Evolutionary conservation across 805 yeast species (phyloP), one percentile per base, ranked within the genome.

Genomic region (Wickerhamiella brachini): DNA sequence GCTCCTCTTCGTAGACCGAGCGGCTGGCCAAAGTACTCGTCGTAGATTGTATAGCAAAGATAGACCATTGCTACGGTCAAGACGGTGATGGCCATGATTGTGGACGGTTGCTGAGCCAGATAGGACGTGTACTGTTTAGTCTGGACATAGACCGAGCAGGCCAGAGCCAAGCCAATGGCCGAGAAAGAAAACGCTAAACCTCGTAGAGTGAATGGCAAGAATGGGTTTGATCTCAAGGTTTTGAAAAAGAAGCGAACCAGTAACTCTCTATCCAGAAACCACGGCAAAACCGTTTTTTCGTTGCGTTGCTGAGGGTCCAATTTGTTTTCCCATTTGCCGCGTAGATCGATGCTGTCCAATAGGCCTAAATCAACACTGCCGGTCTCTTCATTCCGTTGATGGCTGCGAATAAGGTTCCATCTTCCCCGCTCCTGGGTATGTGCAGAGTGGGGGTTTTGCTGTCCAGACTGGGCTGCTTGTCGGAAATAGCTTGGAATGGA

Each of bases 21-120:
- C 0, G 97, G 98, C 62, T 86, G 83, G 13, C 96, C 94, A 22
- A 81, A 76, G 66, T 86, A 90, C 66, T 93, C 98, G 65, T 93
- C 97, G 60, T 79, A 80, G 2, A 95, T 80, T 64, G 90, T 85
- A 65, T 85, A 88, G 3, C 81, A 67, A 51, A 88, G 74, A 63
- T 93, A 93, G 0, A 79, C 75, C 23, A 86, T 67, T 2, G 95
- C 95, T 54, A 80, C 71, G 26, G 86, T 71, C 61, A 88, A 90
- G 3, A 90, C 95, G 49, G 80, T 80, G 2, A 93, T 76, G 3
- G 97, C 93, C 95, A 93, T 87, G 45, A 89, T 80, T 0, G 97
- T 85, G 58, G 95, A 82, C 17, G 98, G 83, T 61, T 46, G 51
- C 38, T 53, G 55, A 6, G 24, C 29, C 12, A 43, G 8, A 22